These are phyloP conservation scores for Umbilicus rupestris DNA, from an alignment of 164 flowering plant genomes.

Conservation along the genomic window DNA sequence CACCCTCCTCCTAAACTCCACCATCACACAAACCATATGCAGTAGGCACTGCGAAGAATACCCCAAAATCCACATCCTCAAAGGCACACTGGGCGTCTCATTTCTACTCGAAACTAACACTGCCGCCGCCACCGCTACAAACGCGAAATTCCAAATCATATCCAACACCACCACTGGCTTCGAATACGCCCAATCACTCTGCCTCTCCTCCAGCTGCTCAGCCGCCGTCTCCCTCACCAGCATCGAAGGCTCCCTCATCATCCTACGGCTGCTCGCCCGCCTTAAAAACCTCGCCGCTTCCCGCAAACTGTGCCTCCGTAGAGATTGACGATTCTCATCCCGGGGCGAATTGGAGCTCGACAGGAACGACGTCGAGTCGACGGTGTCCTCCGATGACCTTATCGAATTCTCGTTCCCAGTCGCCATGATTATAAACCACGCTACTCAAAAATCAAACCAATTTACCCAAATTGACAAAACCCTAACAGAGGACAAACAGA, in stretches of 20 bases:
- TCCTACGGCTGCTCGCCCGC: constrained; percentile 34
- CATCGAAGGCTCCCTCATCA: constrained; percentile 44
- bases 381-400: constrained; percentile 7
- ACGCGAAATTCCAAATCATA: constrained; percentile 41
- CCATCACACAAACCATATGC: constrained; percentile 12
- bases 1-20: constrained; percentile 11
- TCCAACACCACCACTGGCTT: constrained; percentile 45
- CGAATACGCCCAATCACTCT: constrained; percentile 59
- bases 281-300: constrained; percentile 49
- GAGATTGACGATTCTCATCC: constrained; percentile 16
- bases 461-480: neutral
- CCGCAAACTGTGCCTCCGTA: constrained; percentile 30
- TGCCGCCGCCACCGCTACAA: constrained; percentile 23
- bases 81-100: constrained; percentile 35
- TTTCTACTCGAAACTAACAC: constrained; percentile 26
- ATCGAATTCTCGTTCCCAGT: constrained; percentile 1
- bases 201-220: constrained; percentile 56
- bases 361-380: constrained; percentile 43
- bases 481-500: neutral
- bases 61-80: constrained; percentile 14
- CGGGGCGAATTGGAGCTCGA: constrained; percentile 8
- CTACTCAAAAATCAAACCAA: neutral
- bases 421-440: neutral
- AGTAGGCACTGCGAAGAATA: constrained; percentile 10
- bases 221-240: constrained; percentile 56